Base-by-base conservation (phyloP, 1,284 basidiomycete species). In the Cryptococcus amylolentus region DNA sequence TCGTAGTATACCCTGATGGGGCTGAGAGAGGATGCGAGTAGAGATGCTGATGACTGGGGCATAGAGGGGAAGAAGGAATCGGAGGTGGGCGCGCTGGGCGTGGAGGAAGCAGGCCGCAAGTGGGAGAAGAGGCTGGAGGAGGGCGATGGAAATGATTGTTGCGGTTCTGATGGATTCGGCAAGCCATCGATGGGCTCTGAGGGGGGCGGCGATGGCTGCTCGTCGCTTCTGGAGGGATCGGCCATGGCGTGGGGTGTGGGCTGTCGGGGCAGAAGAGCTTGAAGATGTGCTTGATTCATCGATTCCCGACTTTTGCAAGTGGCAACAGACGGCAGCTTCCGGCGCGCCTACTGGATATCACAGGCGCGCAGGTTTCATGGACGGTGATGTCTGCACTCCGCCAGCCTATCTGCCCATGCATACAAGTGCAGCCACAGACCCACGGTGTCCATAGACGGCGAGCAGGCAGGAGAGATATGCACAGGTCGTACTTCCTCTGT, bases 1-100 rank as follows among this genome's bases (percentile, higher is more conserved):
- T 54, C 48, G 27, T 51, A 57, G 40, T 61, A 61, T 8, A 55
- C 31, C 27, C 55, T 28, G 13, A 55, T 52, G 0, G 59, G 55
- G 41, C 56, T 49, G 40, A 57, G 51, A 44, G 47, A 55, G 16
- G 59, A 54, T 37, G 59, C 59, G 23, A 61, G 38, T 13, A 47
- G 26, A 14, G 61, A 40, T 10, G 52, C 50, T 35, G 52, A 58
- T 8, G 49, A 38, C 27, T 23, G 51, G 49, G 49, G 43, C 54
- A 49, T 40, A 27, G 49, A 10, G 35, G 38, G 31, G 35, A 12
- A 20, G 37, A 50, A 18, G 8, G 31, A 35, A 57, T 31, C 23
- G 55, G 52, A n/a, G 40, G 44, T 52, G 10, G 45, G 31, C 18
- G 16, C 23, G 46, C 31, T 37, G 46, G 43, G 26, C 14, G 40